Evolutionary conservation across 2,329 filamentous ascomycete species (phyloP), one percentile per base, ranked within the genome.

Genomic region (Albifimbria verrucaria): DNA sequence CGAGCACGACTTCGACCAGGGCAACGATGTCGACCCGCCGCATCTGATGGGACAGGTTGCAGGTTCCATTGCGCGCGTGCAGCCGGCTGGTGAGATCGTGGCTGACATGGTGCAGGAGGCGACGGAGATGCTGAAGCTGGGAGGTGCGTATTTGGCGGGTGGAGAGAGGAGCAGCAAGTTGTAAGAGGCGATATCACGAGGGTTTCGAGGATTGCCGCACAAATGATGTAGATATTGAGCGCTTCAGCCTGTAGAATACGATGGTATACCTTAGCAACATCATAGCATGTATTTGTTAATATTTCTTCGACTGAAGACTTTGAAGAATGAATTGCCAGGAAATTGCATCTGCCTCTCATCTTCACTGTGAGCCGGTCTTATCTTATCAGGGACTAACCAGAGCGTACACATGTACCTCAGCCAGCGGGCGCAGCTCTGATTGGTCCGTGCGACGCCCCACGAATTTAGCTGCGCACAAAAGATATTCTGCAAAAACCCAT

Each of bases 21-120:
- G 88, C 1, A 87, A 86, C 52, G 91, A 96, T 41, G 76, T 96
- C 12, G 93, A 97, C 65, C 77, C 89, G 52, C 93, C 93, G 12
- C 92, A 93, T 71, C 68, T 97, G 65, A 97, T 97, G 93, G 93
- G 93, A 1, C 91, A 96, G 74, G 92, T 97, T 9, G 89, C 91
- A 1, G 92, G 89, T 2, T 80, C 86, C 1, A 89, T 97, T 53
- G 71, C 75, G 28, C 84, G 87, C 59, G 83, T 97, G 55, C 85
- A 94, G 76, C 91, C 92, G 0, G 93, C 93, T 0, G 81, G 77
- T 46, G 81, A 87, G 58, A 96, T 97, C 74, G 86, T 97, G n/a
- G 81, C 86, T 55, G 91, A 95, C 60, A 97, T 97, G 91, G 89
- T 96, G 10, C 72, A 74, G 20, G 86, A 92, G 68, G 90, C 90